Evolutionary conservation across 371 early-diverging fungal genomes (phyloP).

Genomic region (Mortierella sp.): DNA sequence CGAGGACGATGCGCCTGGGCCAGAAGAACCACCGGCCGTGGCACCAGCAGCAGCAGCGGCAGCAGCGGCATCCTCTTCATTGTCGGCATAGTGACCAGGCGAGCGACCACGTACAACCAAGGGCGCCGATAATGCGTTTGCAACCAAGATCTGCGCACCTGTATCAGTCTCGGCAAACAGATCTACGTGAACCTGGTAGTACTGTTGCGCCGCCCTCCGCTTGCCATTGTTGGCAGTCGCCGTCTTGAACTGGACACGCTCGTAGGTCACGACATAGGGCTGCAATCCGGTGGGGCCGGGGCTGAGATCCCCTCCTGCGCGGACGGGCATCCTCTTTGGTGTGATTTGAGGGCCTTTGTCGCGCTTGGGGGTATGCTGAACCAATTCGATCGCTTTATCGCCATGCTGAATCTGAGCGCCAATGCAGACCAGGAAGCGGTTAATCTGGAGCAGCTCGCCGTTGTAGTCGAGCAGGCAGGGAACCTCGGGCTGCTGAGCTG

Average conservation of each 20-base stretch:
- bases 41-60: neutral
- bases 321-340: conserved; percentile 74
- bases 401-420: conserved; percentile 80
- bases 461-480: conserved; percentile 74
- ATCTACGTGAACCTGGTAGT: conserved; percentile 83
- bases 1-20: conserved; percentile 12
- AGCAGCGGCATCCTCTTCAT: conserved; percentile 46
- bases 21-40: neutral
- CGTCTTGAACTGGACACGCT: conserved; percentile 95
- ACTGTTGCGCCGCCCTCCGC: conserved; percentile 93
- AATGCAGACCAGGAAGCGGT: conserved; percentile 79
- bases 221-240: conserved; percentile 96
- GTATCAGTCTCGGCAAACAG: conserved; percentile 78
- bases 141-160: conserved; percentile 70
- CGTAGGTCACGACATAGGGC: conserved; percentile 81
- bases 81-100: conserved; percentile 91
- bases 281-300: conserved; percentile 58
- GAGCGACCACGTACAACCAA: conserved; percentile 95
- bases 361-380: conserved; percentile 96
- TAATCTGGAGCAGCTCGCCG: conserved; percentile 65
- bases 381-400: conserved; percentile 83
- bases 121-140: conserved; percentile 81
- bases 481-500: conserved; percentile 62
- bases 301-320: conserved; percentile 72
- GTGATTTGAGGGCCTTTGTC: conserved; percentile 93